Evolutionary conservation across 139 green algal genomes (phyloP).

Genomic region (Nannochloris sp.): DNA sequence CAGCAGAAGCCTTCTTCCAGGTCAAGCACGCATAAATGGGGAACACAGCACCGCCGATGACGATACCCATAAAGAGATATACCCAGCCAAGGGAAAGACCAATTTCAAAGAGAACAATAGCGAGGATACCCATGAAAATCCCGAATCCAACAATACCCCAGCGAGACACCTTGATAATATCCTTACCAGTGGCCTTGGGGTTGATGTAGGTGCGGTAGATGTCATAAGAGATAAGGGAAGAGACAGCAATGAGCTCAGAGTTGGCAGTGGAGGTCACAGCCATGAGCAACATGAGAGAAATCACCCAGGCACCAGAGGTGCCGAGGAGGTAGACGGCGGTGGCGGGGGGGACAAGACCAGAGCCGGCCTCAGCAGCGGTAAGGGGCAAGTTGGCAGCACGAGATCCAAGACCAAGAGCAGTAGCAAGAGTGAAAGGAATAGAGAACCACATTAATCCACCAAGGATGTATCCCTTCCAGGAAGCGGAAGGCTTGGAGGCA

Average conservation of each 20-base stretch:
- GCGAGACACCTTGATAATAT: conserved; percentile 68
- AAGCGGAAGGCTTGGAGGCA: conserved; percentile 71
- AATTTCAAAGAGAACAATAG: conserved; percentile 74
- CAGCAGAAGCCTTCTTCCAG: conserved; percentile 62
- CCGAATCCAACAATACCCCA: conserved; percentile 63
- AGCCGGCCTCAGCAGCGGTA: conserved; percentile 50
- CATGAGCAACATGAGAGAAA: conserved; percentile 80
- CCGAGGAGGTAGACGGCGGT: conserved; percentile 73
- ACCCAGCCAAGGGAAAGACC: conserved; percentile 70
- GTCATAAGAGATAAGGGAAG: conserved; percentile 76
- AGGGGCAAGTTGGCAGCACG: conserved; percentile 83
- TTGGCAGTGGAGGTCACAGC: conserved; percentile 80
- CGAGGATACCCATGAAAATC: conserved; percentile 61
- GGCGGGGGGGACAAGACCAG: conserved; percentile 79
- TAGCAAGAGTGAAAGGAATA: conserved; percentile 91
- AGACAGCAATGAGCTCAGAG: conserved; percentile 85
- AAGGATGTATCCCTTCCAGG: conserved; percentile 76
- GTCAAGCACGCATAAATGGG: conserved; percentile 43
- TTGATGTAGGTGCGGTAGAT: conserved; percentile 61
- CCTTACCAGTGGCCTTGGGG: conserved; percentile 56
- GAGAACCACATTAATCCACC: conserved; percentile 87
- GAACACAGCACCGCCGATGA: conserved; percentile 83
- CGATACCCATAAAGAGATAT: conserved; percentile 77
- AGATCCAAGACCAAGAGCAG: conserved; percentile 76
- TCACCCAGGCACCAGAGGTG: conserved; percentile 67